Base-by-base conservation (phyloP, 192 early-diverging fungal species). In the Spizellomyces sp. region DNA sequence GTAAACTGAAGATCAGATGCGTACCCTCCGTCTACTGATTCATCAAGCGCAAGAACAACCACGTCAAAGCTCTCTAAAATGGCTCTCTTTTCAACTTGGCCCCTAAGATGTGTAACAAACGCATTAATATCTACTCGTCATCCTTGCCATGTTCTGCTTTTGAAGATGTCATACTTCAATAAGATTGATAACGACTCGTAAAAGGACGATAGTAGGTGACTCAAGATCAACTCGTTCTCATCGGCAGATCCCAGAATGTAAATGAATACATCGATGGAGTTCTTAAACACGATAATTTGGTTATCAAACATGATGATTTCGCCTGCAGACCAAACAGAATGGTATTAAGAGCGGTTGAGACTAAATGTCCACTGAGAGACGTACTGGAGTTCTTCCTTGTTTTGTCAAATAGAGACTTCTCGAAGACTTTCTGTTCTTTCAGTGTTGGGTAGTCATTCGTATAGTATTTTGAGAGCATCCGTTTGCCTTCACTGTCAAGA, bases 241-340 rank as follows among this genome's bases (percentile, higher is more conserved):
- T 99, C 94, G 15, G 87, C 80, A 41, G 88, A 88, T 4, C 95
- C 95, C 17, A 99, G 89, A 55, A 98, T 83, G 77, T 95, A 96
- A 74, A 99, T 90, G 65, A 93, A 90, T 54, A 94, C 88, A 73
- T 98, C 95, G 73, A 92, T 89, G 45, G 89, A 85, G 77, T 84
- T 88, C 61, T 91, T 90, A 84, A 94, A 95, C 5, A 95, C 81
- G 57, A 98, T 91, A 12, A 96, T 88, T 55, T 95, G 93, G 57
- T 92, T 92, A 64, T 99, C 95, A 62, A 93, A 94, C 69, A 99
- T 78, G n/a, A 98, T 89, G 58, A 99, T 89, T 76, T 99, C 94
- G 79, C 85, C 89, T 91, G 71, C 63, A 73, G 27, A 58, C 17
- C 44, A 36, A 36, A 36, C 27, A 36, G 27, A 36, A 36, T 36